Evolutionary conservation across 2,329 filamentous ascomycete genomes (phyloP), one percentile per base, ranked within the genome.

Genomic region (Aquanectria penicillioides): DNA sequence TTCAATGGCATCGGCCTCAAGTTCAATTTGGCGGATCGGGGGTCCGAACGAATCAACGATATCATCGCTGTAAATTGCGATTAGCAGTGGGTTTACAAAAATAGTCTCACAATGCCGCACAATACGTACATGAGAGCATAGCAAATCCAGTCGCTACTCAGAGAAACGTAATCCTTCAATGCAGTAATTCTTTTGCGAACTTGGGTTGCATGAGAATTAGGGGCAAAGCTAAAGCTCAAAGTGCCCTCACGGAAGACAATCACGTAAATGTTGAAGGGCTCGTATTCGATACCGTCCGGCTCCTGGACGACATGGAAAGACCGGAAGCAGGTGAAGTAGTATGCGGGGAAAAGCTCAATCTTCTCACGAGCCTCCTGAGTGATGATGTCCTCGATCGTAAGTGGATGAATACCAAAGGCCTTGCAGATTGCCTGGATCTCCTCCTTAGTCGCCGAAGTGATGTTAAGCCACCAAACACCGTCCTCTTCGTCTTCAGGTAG

Each of bases 381-480:
- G 59, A 90, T 89, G 67, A 99, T 97, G 81, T 99, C 95, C 77
- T 99, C 95, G 33, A 94, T 92, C 0, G 95, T 99, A 75, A 99
- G 81, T 28, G 94, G 94, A 77, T 99, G 95, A 52, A 99, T 91
- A 12, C 93, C 93, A 76, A 99, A 99, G 5, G 95, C 94, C 71
- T 94, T 93, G 81, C 93, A 97, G 62, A 99, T 89, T 25, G 89
- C 89, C 37, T 89, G 88, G 17, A 97, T 88, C 74, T 98, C 95
- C 58, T 94, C 93, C 71, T 94, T 91, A 1, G 90, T 94, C 2
- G 94, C 93, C 67, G 92, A 93, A 73, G 94, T 90, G 74, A 97
- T 90, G 71, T 99, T 97, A 47, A 99, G 83, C 95, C 95, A 99
- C 94, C 94, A 99, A n/a, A 97, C 94, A 69, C 94, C 94, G 68